Percentiles rank a stretch among this genome's conserved stretches.
Conservation (phyloP, 176 grass and related monocot genomes). For the Dactylis glomerata region DNA sequence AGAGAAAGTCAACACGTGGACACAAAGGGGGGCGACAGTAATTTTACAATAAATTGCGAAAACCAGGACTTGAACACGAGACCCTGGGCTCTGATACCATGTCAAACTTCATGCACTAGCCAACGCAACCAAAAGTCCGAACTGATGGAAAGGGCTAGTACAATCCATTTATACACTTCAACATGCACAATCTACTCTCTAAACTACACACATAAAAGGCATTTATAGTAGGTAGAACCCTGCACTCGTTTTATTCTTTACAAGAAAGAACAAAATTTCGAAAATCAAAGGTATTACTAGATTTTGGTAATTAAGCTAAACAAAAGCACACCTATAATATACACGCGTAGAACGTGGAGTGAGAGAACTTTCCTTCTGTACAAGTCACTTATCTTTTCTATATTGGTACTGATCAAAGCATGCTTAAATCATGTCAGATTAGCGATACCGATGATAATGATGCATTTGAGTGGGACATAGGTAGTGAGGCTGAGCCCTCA, state of each 20-base stretch:
- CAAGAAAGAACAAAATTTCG: background rate
- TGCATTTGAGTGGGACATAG: constrained; percentile 25
- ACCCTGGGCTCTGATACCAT: no score
- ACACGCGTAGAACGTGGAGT: background rate
- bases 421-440: constrained; percentile 15
- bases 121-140: no score
- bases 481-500: background rate
- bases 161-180: no score
- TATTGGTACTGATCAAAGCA: background rate
- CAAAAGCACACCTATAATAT: background rate
- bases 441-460: constrained; percentile 37
- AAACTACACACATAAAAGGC: background rate
- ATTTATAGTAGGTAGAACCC: background rate
- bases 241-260: background rate
- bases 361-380: background rate
- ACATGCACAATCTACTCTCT: background rate
- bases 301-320: background rate
- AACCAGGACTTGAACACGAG: no score
- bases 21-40: no score
- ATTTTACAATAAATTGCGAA: no score
- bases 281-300: background rate
- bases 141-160: no score
- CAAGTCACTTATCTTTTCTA: background rate
- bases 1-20: no score
- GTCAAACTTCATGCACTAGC: no score